Conservation (phyloP, 2,329 filamentous ascomycete species). For the Pseudogymnoascus sp. region DNA sequence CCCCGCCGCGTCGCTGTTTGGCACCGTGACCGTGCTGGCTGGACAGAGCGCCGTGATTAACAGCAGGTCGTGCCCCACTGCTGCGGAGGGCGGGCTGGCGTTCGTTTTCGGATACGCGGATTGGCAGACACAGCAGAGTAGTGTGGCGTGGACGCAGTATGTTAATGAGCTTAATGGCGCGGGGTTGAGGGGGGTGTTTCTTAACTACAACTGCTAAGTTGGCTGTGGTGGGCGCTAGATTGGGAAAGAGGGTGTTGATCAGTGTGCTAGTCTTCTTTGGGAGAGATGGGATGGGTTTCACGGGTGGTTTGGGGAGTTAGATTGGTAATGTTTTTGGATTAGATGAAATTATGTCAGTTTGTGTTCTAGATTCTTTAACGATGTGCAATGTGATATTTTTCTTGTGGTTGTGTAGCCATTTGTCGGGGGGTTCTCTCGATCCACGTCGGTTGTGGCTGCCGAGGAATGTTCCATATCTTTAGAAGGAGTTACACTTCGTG, state of each 20-base stretch:
- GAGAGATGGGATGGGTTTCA: background rate
- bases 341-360: slow-evolving; percentile 1
- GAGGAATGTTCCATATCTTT: background rate
- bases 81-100: background rate
- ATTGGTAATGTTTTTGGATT: background rate
- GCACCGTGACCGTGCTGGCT: background rate
- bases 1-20: background rate
- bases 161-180: background rate
- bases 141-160: background rate
- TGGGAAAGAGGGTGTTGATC: background rate
- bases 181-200: background rate
- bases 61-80: background rate
- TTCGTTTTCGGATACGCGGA: background rate
- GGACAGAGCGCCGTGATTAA: background rate
- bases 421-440: background rate
- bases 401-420: background rate
- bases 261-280: background rate
- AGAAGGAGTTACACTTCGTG: background rate
- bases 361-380: background rate
- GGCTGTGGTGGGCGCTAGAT: background rate
- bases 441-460: background rate
- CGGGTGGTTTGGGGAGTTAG: background rate
- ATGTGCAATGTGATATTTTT: background rate
- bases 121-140: background rate
- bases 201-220: background rate